Evolutionary conservation across 306 rosid genomes (phyloP), one percentile per base, ranked within the genome.

Genomic region (Vachellia collinsii): DNA sequence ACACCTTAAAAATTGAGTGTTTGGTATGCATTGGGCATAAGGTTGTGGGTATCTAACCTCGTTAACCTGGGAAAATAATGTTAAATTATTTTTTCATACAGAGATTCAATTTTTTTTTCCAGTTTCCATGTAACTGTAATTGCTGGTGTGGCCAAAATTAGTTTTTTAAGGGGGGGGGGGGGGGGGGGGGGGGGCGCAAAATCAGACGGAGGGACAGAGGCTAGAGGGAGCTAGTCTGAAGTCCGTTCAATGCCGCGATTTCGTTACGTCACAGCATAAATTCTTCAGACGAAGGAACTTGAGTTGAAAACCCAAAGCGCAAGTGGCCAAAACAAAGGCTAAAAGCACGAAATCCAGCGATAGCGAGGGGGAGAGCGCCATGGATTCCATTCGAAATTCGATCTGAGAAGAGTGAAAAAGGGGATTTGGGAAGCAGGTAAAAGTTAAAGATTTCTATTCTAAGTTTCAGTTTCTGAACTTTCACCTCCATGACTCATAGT

Each of bases 381-480:
- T 67, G 72, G 34, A 39, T 67, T 38, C 3, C 16, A 67, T 39
- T 67, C 17, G 50, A 69, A 69, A 42, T 69, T 69, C 53, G 73
- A 69, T 69, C 53, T 69, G 73, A 69, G 36, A 42, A 42, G 53
- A n/a, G 73, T n/a, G 72, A 41, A 36, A 19, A 42, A 38, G 5
- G 6, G 16, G 72, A 7, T 17, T 8, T 20, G 8, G 46, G 8
- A 46, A 17, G 72, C 14, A n/a, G 72, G 73, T 69, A 42, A 11
- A 38, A 11, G 73, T 69, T 69, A 8, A 66, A 17, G 34, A 41
- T 67, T 44, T 39, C 17, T 3, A 41, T 67, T 39, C 36, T 0
- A 39, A 66, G 70, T 39, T 69, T 19, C 37, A 42, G 36, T n/a
- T 7, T 68, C 20, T 39, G 17, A 68, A 68, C 53, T 68, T n/a